A percentile compares a stretch with the other conserved stretches of the same genome.
Conservation (phyloP, 352 stramenopile species). For the Pythium sukuiense region DNA sequence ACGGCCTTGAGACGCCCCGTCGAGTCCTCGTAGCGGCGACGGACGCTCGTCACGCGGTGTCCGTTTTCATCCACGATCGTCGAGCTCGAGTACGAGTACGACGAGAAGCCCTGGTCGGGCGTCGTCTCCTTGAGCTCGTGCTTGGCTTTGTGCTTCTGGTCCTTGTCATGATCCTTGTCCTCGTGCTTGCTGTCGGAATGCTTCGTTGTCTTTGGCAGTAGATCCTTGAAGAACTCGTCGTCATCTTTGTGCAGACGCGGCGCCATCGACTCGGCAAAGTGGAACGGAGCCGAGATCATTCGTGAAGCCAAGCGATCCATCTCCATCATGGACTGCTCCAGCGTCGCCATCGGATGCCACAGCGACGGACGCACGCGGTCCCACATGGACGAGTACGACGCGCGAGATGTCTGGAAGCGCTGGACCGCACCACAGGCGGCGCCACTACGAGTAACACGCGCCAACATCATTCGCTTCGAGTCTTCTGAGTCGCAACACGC, state of each 20-base stretch:
- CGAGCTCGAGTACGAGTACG: conserved; percentile 66
- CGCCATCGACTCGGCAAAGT: conserved; percentile 31
- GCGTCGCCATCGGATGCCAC: conserved; percentile 76
- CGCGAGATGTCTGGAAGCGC: neutral
- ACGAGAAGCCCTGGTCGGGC: conserved; percentile 35
- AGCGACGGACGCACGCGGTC: conserved; percentile 72
- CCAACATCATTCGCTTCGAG: neutral
- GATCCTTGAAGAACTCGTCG: conserved; percentile 84
- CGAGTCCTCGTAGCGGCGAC: conserved; percentile 79
- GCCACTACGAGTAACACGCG: neutral
- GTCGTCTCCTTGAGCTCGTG: conserved; percentile 2
- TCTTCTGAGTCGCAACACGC: neutral
- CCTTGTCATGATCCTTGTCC: neutral
- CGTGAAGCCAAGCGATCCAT: conserved; percentile 32
- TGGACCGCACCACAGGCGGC: neutral
- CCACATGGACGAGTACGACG: conserved; percentile 62
- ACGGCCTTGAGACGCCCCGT: conserved; percentile 63
- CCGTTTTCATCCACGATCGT: conserved; percentile 63
- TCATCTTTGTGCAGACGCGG: conserved; percentile 23
- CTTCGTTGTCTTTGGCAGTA: conserved; percentile 42
- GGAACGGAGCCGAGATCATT: conserved; percentile 31
- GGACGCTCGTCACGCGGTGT: conserved; percentile 44
- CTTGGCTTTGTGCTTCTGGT: conserved; percentile 10
- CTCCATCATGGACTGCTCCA: conserved; percentile 76
- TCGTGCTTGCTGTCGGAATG: conserved; percentile 32